phyloP scores from a whole-genome alignment of 148 eudicot genomes.

The Dianthus caryophyllus region DNA sequence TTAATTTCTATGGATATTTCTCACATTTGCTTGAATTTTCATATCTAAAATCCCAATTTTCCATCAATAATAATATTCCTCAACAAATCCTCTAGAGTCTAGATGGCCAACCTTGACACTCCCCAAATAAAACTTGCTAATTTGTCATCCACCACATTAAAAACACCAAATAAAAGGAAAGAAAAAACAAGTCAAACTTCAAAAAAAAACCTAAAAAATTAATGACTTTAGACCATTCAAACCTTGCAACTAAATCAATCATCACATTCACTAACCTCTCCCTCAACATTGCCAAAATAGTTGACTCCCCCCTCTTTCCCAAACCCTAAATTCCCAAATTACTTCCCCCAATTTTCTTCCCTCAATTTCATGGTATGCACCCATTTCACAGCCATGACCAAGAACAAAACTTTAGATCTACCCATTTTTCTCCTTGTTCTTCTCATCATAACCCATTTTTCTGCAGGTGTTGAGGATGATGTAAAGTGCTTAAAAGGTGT shows the following conservation, averaged over 20 bases:
- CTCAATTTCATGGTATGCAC: background rate
- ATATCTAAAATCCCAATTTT: no score
- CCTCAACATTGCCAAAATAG: conserved; percentile 14
- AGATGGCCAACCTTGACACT: background rate
- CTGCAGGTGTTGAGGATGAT: conserved; percentile 46
- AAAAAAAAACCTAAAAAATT: background rate
- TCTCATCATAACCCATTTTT: background rate
- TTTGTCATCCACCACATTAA: background rate
- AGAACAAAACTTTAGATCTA: conserved; percentile 16
- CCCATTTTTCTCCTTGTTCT: conserved; percentile 6
- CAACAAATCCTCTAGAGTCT: no score
- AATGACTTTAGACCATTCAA: conserved; percentile 19
- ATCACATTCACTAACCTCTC: background rate
- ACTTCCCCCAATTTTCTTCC: background rate
- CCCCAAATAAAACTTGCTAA: background rate
- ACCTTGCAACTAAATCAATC: conserved; percentile 16
- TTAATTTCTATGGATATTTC: no score
- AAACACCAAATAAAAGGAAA: background rate
- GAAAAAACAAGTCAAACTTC: conserved; percentile 11
- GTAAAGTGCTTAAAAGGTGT: conserved; percentile 53
- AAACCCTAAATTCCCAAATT: conserved; percentile 10
- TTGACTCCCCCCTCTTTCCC: background rate
- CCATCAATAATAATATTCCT: no score
- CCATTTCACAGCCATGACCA: background rate
- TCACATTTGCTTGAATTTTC: no score